Evolutionary conservation across 306 rosid genomes (phyloP).

Genomic region (Mucuna pruriens): DNA sequence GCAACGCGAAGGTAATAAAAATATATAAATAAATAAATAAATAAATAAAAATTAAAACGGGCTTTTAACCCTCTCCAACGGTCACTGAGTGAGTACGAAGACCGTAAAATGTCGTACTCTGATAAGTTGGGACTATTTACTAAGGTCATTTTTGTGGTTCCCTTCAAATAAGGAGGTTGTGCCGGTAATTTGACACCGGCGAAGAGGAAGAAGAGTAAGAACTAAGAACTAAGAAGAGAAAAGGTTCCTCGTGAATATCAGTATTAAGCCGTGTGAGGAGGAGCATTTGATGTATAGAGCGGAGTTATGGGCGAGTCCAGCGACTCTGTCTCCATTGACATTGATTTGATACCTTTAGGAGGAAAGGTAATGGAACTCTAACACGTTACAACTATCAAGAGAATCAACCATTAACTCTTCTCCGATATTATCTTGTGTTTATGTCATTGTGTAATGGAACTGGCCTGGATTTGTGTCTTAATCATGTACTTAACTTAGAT

Average conservation of each 20-base stretch:
- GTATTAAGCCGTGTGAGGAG: neutral
- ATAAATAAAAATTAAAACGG: too few relatives aligned
- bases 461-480: neutral
- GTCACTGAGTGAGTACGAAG: slow-evolving; percentile 47
- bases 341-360: slow-evolving; percentile 74
- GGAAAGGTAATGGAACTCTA: slow-evolving; percentile 59
- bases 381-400: neutral
- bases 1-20: too few relatives aligned
- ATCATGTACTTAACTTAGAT: neutral
- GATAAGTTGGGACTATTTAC: neutral
- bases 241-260: neutral
- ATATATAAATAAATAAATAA: too few relatives aligned
- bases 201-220: slow-evolving; percentile 21
- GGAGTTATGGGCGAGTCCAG: slow-evolving; percentile 71
- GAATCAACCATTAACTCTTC: neutral
- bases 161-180: slow-evolving; percentile 37
- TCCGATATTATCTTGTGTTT: neutral
- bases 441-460: neutral
- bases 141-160: slow-evolving; percentile 29
- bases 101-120: slow-evolving; percentile 33
- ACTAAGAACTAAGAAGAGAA: neutral
- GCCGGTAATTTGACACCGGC: slow-evolving; percentile 42
- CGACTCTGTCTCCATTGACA: slow-evolving; percentile 77
- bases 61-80: slow-evolving; percentile 59
- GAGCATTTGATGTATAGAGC: slow-evolving; percentile 26